Percentiles rank a stretch among this genome's conserved stretches.
Conservation (phyloP, 805 yeast genomes). For the Ogataea nakhonphanomensis region DNA sequence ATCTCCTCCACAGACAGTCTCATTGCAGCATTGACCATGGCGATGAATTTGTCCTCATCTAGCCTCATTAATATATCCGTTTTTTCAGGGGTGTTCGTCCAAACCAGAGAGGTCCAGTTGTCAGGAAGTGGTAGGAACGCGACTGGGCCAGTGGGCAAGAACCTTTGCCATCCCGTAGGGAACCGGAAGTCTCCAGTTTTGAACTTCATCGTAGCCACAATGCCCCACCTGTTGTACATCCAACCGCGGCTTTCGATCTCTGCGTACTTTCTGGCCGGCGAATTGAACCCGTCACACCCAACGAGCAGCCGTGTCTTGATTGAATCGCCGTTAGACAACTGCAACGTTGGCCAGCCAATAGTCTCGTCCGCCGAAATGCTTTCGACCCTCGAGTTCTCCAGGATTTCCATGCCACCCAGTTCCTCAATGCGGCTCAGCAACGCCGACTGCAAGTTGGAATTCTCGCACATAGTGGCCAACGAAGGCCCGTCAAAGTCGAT, state of each 20-base stretch:
- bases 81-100: conserved; percentile 82
- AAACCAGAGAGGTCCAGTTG: conserved; percentile 84
- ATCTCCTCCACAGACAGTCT: conserved; percentile 76
- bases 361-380: conserved; percentile 41
- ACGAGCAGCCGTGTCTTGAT: conserved; percentile 72
- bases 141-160: conserved; percentile 86
- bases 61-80: conserved; percentile 60
- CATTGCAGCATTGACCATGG: conserved; percentile 81
- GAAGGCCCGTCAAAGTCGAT: conserved; percentile 67
- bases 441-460: conserved; percentile 76
- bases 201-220: conserved; percentile 83
- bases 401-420: conserved; percentile 40
- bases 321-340: conserved; percentile 59
- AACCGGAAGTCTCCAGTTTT: conserved; percentile 65
- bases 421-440: conserved; percentile 53
- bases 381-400: conserved; percentile 67
- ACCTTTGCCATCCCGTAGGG: conserved; percentile 88
- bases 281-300: conserved; percentile 95
- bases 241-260: conserved; percentile 87
- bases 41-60: conserved; percentile 59
- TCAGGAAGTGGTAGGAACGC: conserved; percentile 89
- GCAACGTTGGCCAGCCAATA: conserved; percentile 73
- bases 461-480: conserved; percentile 86
- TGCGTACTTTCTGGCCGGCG: conserved; percentile 84
- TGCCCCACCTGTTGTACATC: conserved; percentile 83